Percentiles rank a stretch among this genome's conserved stretches.
phyloP scores from a whole-genome alignment of 192 early-diverging fungal genomes.

The Phlyctochytrium planicorne region DNA sequence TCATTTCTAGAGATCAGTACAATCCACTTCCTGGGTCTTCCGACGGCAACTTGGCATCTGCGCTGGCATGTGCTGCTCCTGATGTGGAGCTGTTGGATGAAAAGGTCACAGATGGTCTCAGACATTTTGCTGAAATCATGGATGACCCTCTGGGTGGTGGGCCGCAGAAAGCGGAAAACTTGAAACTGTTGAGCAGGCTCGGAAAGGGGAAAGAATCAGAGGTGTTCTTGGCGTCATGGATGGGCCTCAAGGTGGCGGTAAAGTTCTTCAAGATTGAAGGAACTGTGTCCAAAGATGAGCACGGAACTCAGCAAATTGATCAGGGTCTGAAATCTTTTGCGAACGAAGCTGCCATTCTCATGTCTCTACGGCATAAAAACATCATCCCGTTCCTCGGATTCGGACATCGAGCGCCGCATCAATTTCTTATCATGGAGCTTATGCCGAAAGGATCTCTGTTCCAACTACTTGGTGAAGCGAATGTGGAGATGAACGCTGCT shows the following conservation, averaged over 20 bases:
- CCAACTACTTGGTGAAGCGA: neutral
- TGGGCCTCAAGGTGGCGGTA: neutral
- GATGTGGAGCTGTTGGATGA: constrained; percentile 2
- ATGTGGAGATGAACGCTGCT: neutral
- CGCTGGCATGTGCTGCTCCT: neutral
- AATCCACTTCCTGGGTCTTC: neutral
- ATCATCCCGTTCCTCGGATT: constrained; percentile 3
- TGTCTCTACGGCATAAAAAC: constrained; percentile 8
- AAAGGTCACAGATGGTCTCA: neutral
- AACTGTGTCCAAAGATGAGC: neutral
- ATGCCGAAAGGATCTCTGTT: constrained; percentile 4
- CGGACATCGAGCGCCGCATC: neutral
- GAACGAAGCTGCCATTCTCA: constrained; percentile 8
- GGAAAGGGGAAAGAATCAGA: neutral
- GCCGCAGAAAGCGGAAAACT: neutral
- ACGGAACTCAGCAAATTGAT: neutral
- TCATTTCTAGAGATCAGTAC: neutral
- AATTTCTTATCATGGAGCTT: constrained; percentile 4
- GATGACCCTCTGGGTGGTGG: neutral
- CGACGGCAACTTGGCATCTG: neutral
- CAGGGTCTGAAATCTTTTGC: neutral
- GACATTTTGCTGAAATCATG: neutral
- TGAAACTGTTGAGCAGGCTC: neutral
- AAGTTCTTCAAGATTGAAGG: constrained; percentile 15
- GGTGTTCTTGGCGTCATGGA: neutral